Conservation (phyloP, 2,329 filamentous ascomycete genomes). For the Blastomyces gilchristii region DNA sequence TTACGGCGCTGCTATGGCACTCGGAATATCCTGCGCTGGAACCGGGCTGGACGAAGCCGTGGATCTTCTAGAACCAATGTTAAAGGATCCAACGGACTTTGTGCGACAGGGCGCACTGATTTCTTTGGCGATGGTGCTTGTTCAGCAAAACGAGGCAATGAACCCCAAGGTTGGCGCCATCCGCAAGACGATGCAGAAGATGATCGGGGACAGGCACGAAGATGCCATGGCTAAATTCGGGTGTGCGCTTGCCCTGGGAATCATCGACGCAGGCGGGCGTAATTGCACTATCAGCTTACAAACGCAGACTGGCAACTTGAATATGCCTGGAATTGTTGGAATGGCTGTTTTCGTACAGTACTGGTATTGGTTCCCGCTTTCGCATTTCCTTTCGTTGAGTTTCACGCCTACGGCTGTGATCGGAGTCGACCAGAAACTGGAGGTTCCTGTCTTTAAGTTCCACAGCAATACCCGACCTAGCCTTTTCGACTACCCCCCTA, state of each 20-base stretch:
- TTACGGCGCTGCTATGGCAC: slow-evolving; percentile 95
- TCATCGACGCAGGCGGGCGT: slow-evolving; percentile 93
- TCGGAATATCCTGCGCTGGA: slow-evolving; percentile 94
- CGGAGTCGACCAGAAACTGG: slow-evolving; percentile 83
- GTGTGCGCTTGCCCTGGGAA: slow-evolving; percentile 83
- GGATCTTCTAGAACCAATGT: slow-evolving; percentile 95
- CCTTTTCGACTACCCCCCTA: slow-evolving; percentile 94
- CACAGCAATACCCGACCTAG: slow-evolving; percentile 90
- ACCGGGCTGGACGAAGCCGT: slow-evolving; percentile 94
- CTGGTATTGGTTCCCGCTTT: slow-evolving; percentile 99
- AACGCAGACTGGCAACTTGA: slow-evolving; percentile 94
- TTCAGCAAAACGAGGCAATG: slow-evolving; percentile 98
- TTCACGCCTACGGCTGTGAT: slow-evolving; percentile 97
- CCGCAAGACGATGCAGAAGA: slow-evolving; percentile 87
- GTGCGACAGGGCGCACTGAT: slow-evolving; percentile 94
- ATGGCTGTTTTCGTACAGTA: slow-evolving; percentile 99
- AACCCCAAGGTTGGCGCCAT: slow-evolving; percentile 91
- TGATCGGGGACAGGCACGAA: slow-evolving; percentile 87
- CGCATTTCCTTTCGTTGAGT: slow-evolving; percentile 89
- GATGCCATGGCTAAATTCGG: slow-evolving; percentile 99
- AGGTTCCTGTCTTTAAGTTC: slow-evolving; percentile 90
- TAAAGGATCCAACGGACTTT: slow-evolving; percentile 98
- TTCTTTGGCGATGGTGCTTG: slow-evolving; percentile 91
- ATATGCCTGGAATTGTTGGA: slow-evolving; percentile 96
- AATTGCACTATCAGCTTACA: slow-evolving; percentile 98